Percentiles rank a stretch among this genome's conserved stretches.
These are phyloP conservation scores for Fraxinus paxiana DNA, from an alignment of 305 asterid genomes.

Conservation along the genomic window DNA sequence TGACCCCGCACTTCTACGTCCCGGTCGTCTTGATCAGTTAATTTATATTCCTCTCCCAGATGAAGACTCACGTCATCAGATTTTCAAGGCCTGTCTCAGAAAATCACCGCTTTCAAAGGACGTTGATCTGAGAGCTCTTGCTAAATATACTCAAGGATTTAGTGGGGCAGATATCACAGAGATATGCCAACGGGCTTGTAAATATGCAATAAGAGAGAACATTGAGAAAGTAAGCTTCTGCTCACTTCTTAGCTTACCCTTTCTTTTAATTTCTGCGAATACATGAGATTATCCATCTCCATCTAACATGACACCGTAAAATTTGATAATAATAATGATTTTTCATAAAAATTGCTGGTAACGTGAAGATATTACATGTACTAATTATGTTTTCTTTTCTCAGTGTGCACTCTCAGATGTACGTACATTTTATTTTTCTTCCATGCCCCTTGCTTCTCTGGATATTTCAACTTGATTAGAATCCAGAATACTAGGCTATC, in stretches of 20 bases:
- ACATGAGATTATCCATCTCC: not conserved
- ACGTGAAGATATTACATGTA: not conserved
- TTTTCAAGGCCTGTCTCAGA: constrained; percentile 48
- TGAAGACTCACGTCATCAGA: constrained; percentile 48
- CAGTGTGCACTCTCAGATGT: not conserved
- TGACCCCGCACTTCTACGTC: constrained; percentile 50
- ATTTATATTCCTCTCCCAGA: constrained; percentile 52
- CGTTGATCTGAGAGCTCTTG: constrained; percentile 43
- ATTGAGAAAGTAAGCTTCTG: constrained; percentile 37
- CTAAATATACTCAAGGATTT: constrained; percentile 47
- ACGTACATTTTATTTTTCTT: not conserved
- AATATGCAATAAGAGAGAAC: constrained; percentile 49
- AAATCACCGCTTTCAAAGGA: constrained; percentile 50
- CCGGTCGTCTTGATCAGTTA: constrained; percentile 51
- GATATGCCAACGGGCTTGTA: constrained; percentile 53
- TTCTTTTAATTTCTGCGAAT: not conserved
- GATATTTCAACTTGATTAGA: not conserved
- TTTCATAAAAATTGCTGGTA: not conserved
- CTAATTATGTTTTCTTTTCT: not conserved
- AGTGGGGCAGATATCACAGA: constrained; percentile 53
- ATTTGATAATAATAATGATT: not conserved
- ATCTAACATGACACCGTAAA: not conserved
- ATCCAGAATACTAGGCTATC: not conserved
- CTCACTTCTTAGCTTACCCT: not conserved
- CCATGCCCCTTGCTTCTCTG: not conserved